Evolutionary conservation across 768 basidiomycete genomes (phyloP), one percentile per base, ranked within the genome.

Genomic region (Boletellus ananas): DNA sequence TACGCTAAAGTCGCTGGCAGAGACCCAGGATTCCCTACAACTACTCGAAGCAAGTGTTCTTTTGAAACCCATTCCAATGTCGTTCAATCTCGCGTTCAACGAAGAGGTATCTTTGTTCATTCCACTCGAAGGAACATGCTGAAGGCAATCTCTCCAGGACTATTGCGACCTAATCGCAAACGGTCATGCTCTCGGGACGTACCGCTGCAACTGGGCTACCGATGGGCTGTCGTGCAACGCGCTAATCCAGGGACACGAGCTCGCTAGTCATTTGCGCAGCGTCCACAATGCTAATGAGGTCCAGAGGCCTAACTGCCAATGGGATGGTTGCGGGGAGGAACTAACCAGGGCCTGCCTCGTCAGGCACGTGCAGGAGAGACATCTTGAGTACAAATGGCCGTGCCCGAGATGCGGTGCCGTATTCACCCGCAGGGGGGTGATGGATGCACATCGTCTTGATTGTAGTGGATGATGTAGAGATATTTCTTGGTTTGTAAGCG

Each of bases 281-380:
- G 17, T 43, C 8, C 64, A 65, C 12, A 5, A 43, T 6, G 38
- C n/a, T 3, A 45, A 41, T n/a, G 50, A 41, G 6, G 11, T 31
- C 2, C 34, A 43, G 13, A 54, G 42, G 43, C 31, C 47, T 12
- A 2, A 7, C 7, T 65, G 64, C 33, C 29, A 1, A 14, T 65
- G 64, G 64, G 17, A 17, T 21, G 6, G n/a, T 6, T 65, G 64
- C 10, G 46, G 46, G 3, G 64, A 63, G 0, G 17, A 2, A 6
- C 43, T 65, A 4, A 57, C 9, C 6, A 60, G 11, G 9, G 57
- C 49, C 0, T 54, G 51, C 6, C 36, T 66, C 17, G 45, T 53
- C 5, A 37, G 67, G 1, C 65, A 66, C 20, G 47, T 68, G 3
- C 49, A 62, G 34, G 64, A 64, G 13, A 54, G 1, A 6, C 67